A percentile compares a stretch with the other conserved stretches of the same genome.
These are phyloP conservation scores for Rhodotorula sp. DNA, from an alignment of 1,284 basidiomycete genomes.

Conservation along the genomic window DNA sequence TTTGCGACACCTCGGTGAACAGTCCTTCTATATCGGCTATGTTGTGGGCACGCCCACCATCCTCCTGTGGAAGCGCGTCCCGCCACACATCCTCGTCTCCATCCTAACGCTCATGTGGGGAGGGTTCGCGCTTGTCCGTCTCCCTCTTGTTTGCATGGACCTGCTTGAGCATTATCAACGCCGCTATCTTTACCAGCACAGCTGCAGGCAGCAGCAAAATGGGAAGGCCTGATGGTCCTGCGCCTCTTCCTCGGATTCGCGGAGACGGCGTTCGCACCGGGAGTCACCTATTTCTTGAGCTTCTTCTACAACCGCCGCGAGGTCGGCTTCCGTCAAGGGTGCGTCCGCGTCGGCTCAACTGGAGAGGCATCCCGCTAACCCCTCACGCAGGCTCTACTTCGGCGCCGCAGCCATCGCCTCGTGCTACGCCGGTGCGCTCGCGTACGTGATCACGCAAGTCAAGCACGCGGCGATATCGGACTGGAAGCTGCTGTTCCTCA, in stretches of 20 bases:
- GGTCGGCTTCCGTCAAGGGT: constrained; percentile 47
- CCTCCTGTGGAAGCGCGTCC: constrained; percentile 45
- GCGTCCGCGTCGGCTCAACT: background rate
- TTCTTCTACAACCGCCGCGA: constrained; percentile 47
- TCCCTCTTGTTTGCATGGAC: background rate
- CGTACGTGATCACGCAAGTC: constrained; percentile 46
- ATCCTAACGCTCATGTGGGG: constrained; percentile 47
- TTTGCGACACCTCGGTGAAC: background rate
- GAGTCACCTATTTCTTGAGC: constrained; percentile 43
- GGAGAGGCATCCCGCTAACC: constrained; percentile 12
- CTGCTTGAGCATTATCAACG: background rate
- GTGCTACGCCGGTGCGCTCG: constrained; percentile 18
- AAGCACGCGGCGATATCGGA: constrained; percentile 34
- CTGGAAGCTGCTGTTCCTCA: constrained; percentile 46
- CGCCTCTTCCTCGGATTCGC: constrained; percentile 46
- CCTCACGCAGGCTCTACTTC: constrained; percentile 33
- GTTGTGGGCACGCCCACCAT: constrained; percentile 41
- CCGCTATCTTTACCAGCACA: constrained; percentile 17
- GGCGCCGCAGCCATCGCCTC: constrained; percentile 11
- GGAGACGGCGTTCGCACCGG: constrained; percentile 45
- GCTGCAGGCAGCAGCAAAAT: constrained; percentile 46
- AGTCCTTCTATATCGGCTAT: constrained; percentile 44
- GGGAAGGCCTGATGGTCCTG: constrained; percentile 45
- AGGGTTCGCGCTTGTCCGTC: constrained; percentile 8
- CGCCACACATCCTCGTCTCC: constrained; percentile 44